Evolutionary conservation across 768 basidiomycete species (phyloP).

Genomic region (Lactarius pseudohatsudake): DNA sequence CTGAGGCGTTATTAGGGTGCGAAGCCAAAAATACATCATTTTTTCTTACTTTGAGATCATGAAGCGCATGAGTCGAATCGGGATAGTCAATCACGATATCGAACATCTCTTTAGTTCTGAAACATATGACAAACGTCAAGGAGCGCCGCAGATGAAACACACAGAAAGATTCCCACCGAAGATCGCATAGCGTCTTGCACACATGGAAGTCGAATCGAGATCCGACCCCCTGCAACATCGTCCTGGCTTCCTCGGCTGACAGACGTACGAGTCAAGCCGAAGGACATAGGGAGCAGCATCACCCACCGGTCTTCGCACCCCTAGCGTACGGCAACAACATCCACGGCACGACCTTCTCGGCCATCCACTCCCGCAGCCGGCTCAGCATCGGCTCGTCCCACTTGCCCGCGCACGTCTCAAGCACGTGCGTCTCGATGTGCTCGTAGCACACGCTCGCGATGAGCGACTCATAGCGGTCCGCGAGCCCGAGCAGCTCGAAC

Average conservation of each 20-base stretch:
- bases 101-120: constrained; percentile 80
- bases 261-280: neutral
- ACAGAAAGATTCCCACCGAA: constrained; percentile 53
- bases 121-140: neutral
- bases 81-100: constrained; percentile 96
- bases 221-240: constrained; percentile 73
- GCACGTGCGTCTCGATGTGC: constrained; percentile 75
- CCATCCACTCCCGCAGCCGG: constrained; percentile 72
- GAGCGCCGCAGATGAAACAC: neutral
- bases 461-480: constrained; percentile 81
- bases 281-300: too few relatives aligned
- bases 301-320: constrained; percentile 56
- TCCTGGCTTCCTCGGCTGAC: constrained; percentile 66
- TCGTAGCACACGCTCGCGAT: constrained; percentile 84
- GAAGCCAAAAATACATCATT: neutral
- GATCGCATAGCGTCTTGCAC: constrained; percentile 85
- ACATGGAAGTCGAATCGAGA: constrained; percentile 90
- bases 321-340: constrained; percentile 78
- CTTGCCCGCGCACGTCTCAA: constrained; percentile 59
- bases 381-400: constrained; percentile 70
- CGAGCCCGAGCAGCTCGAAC: constrained; percentile 69
- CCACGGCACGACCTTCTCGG: constrained; percentile 79
- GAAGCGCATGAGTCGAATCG: constrained; percentile 78
- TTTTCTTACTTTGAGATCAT: constrained; percentile 74
- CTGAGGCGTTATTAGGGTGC: constrained; percentile 36